Evolutionary conservation across 2,329 filamentous ascomycete genomes (phyloP).

Genomic region (Fusarium sambucinum): DNA sequence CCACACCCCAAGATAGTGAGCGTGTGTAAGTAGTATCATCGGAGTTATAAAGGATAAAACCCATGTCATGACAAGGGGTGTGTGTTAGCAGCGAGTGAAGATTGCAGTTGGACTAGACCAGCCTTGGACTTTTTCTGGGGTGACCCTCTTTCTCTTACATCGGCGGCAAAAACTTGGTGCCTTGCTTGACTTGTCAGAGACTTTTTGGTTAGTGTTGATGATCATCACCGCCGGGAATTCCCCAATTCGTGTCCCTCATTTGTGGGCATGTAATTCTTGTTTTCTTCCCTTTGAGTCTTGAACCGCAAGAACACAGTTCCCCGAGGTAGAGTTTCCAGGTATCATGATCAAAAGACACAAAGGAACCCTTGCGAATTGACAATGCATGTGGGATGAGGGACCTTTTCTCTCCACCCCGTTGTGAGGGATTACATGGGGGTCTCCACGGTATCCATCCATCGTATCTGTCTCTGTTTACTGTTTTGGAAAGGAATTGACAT

Average conservation of each 20-base stretch:
- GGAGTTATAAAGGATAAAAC: conserved; percentile 13
- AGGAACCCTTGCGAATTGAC: background rate
- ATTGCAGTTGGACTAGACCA: background rate
- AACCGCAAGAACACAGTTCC: background rate
- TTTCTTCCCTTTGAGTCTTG: background rate
- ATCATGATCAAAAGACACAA: background rate
- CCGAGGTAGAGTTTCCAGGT: background rate
- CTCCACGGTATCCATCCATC: background rate
- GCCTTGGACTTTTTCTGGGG: conserved; percentile 34
- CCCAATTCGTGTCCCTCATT: conserved; percentile 32
- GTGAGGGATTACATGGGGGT: conserved; percentile 10
- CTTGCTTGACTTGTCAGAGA: conserved; percentile 9
- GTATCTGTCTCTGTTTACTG: background rate
- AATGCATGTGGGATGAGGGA: background rate
- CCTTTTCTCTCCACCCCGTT: background rate
- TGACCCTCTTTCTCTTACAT: conserved; percentile 28
- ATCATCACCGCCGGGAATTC: conserved; percentile 22
- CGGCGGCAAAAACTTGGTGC: conserved; percentile 33
- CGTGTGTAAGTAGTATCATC: conserved; percentile 1
- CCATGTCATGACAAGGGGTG: background rate
- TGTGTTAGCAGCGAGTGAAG: background rate
- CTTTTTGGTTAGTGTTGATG: conserved; percentile 1
- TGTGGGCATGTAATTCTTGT: conserved; percentile 26
- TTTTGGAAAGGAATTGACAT: conserved; percentile 8
- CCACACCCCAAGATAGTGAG: conserved; percentile 16